Percentiles rank a stretch among this genome's conserved stretches.
Evolutionary conservation across 1,284 basidiomycete genomes (phyloP).

Genomic region (Hymenochaete sp.): DNA sequence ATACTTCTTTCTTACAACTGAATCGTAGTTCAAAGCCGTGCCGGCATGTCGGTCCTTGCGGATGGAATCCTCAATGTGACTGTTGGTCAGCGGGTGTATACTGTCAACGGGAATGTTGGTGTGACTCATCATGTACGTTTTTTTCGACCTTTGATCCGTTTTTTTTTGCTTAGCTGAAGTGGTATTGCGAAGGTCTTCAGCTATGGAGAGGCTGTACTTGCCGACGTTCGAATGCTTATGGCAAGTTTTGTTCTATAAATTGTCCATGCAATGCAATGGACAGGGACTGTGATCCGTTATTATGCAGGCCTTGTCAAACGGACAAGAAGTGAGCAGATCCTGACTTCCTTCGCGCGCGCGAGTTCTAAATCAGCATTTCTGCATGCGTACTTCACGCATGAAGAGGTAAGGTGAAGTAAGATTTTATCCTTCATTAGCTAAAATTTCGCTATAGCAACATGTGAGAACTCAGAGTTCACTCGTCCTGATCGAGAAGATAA

Average conservation of each 20-base stretch:
- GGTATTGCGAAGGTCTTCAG: conserved; percentile 5
- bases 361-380: too few species aligned
- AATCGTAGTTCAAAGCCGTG: neutral
- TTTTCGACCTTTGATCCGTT: neutral
- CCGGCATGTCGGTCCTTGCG: conserved; percentile 6
- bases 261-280: conserved; percentile 6
- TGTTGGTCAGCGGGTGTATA: conserved; percentile 6
- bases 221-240: neutral
- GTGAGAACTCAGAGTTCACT: too few species aligned
- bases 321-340: too few species aligned
- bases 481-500: too few species aligned
- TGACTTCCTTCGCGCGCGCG: too few species aligned
- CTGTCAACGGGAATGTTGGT: conserved; percentile 6
- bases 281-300: conserved; percentile 2
- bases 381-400: too few species aligned
- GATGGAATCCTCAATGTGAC: neutral
- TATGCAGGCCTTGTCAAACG: neutral
- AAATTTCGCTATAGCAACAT: too few species aligned
- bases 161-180: neutral
- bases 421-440: too few species aligned
- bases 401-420: too few species aligned
- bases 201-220: conserved; percentile 11
- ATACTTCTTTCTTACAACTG: neutral
- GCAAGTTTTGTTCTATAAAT: neutral
- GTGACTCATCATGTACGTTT: conserved; percentile 4